These are phyloP conservation scores for Trichoderma citrinoviride DNA, from an alignment of 2,329 filamentous ascomycete species.

Conservation along the genomic window DNA sequence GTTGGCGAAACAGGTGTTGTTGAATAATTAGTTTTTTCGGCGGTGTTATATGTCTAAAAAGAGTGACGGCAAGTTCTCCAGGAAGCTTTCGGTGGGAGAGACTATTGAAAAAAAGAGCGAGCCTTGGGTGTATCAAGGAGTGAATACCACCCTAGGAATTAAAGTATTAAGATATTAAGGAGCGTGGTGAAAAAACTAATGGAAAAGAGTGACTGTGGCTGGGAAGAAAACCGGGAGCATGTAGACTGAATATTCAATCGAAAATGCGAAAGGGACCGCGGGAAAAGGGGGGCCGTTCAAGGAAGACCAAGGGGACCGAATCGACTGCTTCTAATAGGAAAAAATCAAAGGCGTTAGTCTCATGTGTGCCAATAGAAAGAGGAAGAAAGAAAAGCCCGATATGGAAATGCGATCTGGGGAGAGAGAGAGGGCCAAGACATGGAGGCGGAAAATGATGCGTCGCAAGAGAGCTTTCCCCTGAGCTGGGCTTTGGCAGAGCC, in stretches of 20 bases:
- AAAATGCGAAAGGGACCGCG: conserved; percentile 39
- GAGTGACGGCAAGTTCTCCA: conserved; percentile 52
- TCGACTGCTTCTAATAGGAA: conserved; percentile 40
- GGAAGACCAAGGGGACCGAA: conserved; percentile 42
- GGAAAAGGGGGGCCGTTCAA: conserved; percentile 46
- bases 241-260: conserved; percentile 30
- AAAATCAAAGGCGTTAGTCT: conserved; percentile 35
- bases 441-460: conserved; percentile 18
- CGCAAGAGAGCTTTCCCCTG: conserved; percentile 24
- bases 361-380: neutral
- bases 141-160: conserved; percentile 40
- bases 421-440: conserved; percentile 10
- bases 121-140: conserved; percentile 27
- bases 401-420: conserved; percentile 23
- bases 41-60: conserved; percentile 37
- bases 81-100: conserved; percentile 48
- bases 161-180: conserved; percentile 59
- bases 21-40: conserved; percentile 29
- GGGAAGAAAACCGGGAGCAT: conserved; percentile 47
- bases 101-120: conserved; percentile 41
- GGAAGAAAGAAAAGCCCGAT: conserved; percentile 19
- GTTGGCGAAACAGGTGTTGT: conserved; percentile 7
- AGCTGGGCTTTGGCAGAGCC: conserved; percentile 8
- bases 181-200: conserved; percentile 50
- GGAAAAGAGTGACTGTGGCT: conserved; percentile 59